Conservation (phyloP, 805 yeast species). For the Spathaspora gorwiae region DNA sequence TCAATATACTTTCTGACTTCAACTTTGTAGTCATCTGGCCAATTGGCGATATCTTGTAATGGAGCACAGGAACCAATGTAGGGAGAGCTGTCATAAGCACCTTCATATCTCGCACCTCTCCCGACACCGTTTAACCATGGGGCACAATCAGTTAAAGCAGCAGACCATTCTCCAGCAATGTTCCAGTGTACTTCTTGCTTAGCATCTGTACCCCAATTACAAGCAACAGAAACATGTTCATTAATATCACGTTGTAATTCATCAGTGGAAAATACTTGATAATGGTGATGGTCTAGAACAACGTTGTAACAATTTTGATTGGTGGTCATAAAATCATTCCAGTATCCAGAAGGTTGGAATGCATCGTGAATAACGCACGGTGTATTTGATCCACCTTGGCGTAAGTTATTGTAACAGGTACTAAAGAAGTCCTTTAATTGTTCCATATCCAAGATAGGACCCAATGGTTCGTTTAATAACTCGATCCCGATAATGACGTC, state of each 20-base stretch:
- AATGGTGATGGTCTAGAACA: conserved; percentile 83
- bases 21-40: conserved; percentile 55
- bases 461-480: conserved; percentile 86
- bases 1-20: conserved; percentile 71
- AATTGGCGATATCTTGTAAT: conserved; percentile 31
- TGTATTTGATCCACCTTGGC: conserved; percentile 48
- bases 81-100: conserved; percentile 40
- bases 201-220: conserved; percentile 25
- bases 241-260: conserved; percentile 58
- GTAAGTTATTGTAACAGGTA: conserved; percentile 61
- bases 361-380: conserved; percentile 81
- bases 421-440: conserved; percentile 55
- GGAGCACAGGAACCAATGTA: conserved; percentile 59
- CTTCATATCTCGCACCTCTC: conserved; percentile 78
- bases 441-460: conserved; percentile 57
- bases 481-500: conserved; percentile 83
- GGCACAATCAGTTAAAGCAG: conserved; percentile 89
- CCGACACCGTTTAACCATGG: conserved; percentile 85
- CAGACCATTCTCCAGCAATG: conserved; percentile 84
- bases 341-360: conserved; percentile 55
- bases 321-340: conserved; percentile 52
- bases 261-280: conserved; percentile 71
- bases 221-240: conserved; percentile 48
- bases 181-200: conserved; percentile 63
- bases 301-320: conserved; percentile 51